Conservation (phyloP, 768 basidiomycete species). For the Symmetrospora coprosmae region DNA sequence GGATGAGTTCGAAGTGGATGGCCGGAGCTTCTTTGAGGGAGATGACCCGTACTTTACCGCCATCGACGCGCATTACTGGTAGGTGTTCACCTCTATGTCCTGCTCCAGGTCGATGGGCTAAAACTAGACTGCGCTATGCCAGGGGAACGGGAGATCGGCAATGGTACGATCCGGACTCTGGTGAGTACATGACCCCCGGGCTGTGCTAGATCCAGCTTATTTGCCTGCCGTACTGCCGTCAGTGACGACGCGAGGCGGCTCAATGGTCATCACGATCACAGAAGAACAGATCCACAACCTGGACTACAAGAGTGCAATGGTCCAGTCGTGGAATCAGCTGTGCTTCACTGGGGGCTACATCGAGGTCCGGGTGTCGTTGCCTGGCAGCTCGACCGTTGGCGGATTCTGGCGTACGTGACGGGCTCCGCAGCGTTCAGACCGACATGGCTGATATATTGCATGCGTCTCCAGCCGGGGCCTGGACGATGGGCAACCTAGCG, state of each 20-base stretch:
- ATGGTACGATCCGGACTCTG: slow-evolving; percentile 72
- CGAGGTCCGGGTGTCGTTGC: slow-evolving; percentile 27
- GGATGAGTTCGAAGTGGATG: slow-evolving; percentile 64
- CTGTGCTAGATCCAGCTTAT: background rate
- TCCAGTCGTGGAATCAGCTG: slow-evolving; percentile 54
- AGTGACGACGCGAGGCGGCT: slow-evolving; percentile 2
- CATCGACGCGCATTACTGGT: slow-evolving; percentile 64
- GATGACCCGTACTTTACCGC: slow-evolving; percentile 46
- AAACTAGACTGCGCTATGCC: background rate
- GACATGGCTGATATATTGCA: background rate
- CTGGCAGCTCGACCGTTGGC: slow-evolving; percentile 13
- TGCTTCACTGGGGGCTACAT: slow-evolving; percentile 34
- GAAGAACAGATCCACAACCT: slow-evolving; percentile 55
- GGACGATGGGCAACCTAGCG: slow-evolving; percentile 32
- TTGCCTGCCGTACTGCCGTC: no score
- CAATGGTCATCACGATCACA: slow-evolving; percentile 51
- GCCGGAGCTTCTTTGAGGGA: slow-evolving; percentile 52
- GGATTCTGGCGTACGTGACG: background rate
- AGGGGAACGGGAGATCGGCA: background rate
- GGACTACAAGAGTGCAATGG: slow-evolving; percentile 60
- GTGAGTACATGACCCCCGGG: slow-evolving; percentile 31
- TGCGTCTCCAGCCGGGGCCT: slow-evolving; percentile 4
- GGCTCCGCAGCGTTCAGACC: background rate
- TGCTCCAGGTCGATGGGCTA: background rate
- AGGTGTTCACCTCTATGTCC: background rate